Evolutionary conservation across 768 basidiomycete genomes (phyloP).

Genomic region (Steccherinum ochraceum): DNA sequence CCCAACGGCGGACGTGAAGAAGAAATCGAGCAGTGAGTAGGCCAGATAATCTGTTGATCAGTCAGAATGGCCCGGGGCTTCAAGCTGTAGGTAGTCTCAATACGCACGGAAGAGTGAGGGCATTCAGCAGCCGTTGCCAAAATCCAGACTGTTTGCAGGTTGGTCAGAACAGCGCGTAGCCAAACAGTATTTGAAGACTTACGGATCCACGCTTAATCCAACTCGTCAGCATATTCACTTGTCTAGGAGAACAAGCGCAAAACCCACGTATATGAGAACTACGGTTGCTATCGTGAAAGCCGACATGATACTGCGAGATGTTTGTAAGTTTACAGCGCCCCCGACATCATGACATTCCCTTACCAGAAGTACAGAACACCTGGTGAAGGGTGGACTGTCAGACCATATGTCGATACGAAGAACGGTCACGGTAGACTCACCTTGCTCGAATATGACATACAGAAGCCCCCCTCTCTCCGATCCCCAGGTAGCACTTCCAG

Average conservation of each 20-base stretch:
- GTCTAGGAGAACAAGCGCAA: background rate
- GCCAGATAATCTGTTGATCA: conserved; percentile 10
- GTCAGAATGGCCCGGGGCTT: no score
- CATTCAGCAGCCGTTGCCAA: conserved; percentile 12
- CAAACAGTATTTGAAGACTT: no score
- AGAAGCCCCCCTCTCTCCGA: conserved; percentile 3
- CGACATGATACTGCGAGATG: conserved; percentile 6
- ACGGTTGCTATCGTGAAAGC: conserved; percentile 9
- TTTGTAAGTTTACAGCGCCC: no score
- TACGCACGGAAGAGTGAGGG: conserved; percentile 10
- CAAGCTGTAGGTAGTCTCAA: no score
- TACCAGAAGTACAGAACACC: background rate
- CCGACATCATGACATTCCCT: no score
- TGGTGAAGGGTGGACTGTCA: no score
- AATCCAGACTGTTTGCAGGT: conserved; percentile 5
- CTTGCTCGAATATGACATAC: conserved; percentile 10
- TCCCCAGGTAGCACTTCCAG: background rate
- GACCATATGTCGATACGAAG: no score
- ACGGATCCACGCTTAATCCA: no score
- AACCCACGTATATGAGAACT: conserved; percentile 13
- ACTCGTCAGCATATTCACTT: no score
- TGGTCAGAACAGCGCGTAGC: no score
- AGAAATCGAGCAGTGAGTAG: conserved; percentile 14
- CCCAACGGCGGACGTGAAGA: conserved; percentile 10
- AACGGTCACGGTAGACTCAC: no score